A percentile compares a stretch with the other conserved stretches of the same genome.
Evolutionary conservation across 2,329 filamentous ascomycete genomes (phyloP).

Genomic region (Dactylellina haptotyla): DNA sequence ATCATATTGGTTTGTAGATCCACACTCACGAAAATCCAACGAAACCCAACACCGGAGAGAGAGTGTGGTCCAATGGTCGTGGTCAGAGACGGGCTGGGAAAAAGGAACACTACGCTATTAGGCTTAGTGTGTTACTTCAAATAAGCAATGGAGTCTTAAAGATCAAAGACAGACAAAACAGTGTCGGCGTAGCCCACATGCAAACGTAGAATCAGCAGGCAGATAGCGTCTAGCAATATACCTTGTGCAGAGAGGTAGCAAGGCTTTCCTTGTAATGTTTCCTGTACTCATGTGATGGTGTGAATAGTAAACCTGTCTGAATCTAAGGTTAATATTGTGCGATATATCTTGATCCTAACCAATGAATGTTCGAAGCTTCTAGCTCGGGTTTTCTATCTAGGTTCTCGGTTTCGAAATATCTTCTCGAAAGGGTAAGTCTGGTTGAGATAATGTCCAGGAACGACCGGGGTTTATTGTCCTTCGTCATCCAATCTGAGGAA

Average conservation of each 20-base stretch:
- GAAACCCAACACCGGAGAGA: background rate
- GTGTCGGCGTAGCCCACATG: background rate
- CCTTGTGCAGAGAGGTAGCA: background rate
- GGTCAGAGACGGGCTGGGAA: background rate
- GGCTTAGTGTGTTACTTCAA: constrained; percentile 2
- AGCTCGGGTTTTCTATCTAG: background rate
- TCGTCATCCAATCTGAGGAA: constrained; percentile 13
- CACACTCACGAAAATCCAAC: constrained; percentile 10
- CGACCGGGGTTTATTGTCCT: background rate
- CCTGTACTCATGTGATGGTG: constrained; percentile 1
- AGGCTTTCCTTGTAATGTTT: background rate
- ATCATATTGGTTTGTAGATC: constrained; percentile 9
- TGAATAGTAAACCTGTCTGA: background rate
- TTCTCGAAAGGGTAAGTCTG: background rate
- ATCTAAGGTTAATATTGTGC: constrained; percentile 4
- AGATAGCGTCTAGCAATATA: too few species aligned
- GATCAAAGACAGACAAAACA: background rate
- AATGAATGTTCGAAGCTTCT: background rate
- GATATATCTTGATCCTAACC: constrained; percentile 6
- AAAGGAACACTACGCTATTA: background rate
- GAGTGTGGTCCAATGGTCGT: constrained; percentile 3
- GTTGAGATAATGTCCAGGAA: background rate
- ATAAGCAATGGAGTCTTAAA: background rate
- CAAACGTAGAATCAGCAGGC: background rate
- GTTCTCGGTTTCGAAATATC: background rate